Evolutionary conservation across 495 filamentous ascomycete species (phyloP), one percentile per base, ranked within the genome.

Genomic region (Annulohypoxylon moriforme): DNA sequence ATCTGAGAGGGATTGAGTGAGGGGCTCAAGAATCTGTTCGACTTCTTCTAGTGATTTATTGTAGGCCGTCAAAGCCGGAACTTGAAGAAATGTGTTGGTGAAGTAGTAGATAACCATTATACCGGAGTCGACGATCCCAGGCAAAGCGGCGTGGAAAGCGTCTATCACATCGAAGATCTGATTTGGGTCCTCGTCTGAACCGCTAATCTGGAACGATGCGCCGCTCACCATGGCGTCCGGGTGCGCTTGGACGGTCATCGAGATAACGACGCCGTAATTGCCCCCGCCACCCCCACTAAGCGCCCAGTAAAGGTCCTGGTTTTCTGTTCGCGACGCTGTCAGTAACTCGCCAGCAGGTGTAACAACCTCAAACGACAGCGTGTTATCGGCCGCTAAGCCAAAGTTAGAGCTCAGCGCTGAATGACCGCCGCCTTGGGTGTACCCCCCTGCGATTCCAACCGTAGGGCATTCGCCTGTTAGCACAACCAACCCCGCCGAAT

Each of bases 271-370:
- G 4, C 82, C 88, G 33, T 81, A 90, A 22, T 83, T 87, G 1
- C 86, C 84, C 2, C 77, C 83, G 6, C 87, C 88, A 9, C 88
- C 88, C 11, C 88, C 89, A 34, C 80, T 79, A 0, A 90, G 76
- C 8, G 89, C 89, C 88, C 85, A 91, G 81, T 86, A 91, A 1
- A 90, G 81, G 29, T 91, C 89, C 0, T 77, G 58, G 38, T 90
- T 78, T 34, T 78, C 71, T 6, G 76, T 67, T 5, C 80, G 73
- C 8, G 80, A 82, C 0, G 85, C 87, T 0, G 80, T 86, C 1
- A 88, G 75, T 22, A 85, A 75, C 20, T 78, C 57, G 2, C 88
- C 87, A 22, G 83, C 78, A 10, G 85, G 77, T 0, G 83, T 79
- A 7, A 89, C 85, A 33, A 89, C 82, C 52, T 81, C 81, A 20